These are phyloP conservation scores for Fusarium phyllophilum DNA, from an alignment of 2,329 filamentous ascomycete species.

Conservation along the genomic window DNA sequence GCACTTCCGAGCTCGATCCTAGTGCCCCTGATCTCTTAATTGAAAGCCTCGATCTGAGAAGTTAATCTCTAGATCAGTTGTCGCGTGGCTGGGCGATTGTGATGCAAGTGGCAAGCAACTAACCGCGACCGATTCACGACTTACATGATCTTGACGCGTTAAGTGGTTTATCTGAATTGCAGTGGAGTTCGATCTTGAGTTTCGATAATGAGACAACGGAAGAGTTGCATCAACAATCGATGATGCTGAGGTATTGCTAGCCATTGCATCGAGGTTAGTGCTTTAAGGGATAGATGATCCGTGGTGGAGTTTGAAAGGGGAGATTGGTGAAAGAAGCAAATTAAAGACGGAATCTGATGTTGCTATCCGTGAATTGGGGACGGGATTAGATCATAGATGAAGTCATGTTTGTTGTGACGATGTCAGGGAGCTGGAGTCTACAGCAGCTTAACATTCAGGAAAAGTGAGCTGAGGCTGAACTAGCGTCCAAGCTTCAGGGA, in stretches of 20 bases:
- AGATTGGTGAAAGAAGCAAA: slow-evolving; percentile 14
- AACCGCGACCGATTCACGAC: slow-evolving; percentile 1
- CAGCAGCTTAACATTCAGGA: too few species aligned
- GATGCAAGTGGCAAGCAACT: slow-evolving; percentile 18
- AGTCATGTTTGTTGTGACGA: not conserved
- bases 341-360: not conserved
- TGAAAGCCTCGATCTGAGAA: slow-evolving; percentile 16
- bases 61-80: slow-evolving; percentile 16
- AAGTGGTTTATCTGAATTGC: not conserved
- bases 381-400: slow-evolving; percentile 13
- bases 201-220: slow-evolving; percentile 16
- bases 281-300: not conserved
- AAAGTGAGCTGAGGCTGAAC: not conserved
- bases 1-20: slow-evolving; percentile 11
- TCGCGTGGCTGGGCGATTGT: slow-evolving; percentile 21
- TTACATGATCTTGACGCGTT: not conserved
- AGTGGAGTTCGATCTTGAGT: slow-evolving; percentile 7
- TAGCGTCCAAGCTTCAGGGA: not conserved
- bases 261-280: slow-evolving; percentile 12
- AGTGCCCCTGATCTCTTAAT: slow-evolving; percentile 3
- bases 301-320: not conserved
- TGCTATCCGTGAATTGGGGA: not conserved
- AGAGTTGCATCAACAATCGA: slow-evolving; percentile 13
- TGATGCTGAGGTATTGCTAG: slow-evolving; percentile 16
- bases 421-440: not conserved